Evolutionary conservation across 805 yeast genomes (phyloP), one percentile per base, ranked within the genome.

Genomic region (Nakazawaea wyomingensis): DNA sequence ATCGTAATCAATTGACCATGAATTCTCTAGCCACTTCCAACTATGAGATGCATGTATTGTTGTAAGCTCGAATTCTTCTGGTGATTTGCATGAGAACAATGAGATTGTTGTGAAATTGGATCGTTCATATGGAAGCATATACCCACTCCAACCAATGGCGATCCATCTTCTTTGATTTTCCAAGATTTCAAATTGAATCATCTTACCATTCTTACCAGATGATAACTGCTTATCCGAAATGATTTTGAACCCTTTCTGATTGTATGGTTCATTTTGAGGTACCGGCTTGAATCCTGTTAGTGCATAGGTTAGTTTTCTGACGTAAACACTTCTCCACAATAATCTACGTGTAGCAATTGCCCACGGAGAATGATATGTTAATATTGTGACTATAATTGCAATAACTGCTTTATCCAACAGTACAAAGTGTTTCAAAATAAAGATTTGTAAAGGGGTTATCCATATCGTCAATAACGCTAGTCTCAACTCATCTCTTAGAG

Each of bases 161-260:
- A 78, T 28, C 82, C 84, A 78, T 37, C 83, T 60, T 50, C 86
- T 63, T 54, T 80, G 79, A 50, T 79, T 74, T 50, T 80, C 81
- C 30, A 72, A 53, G 1, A 79, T 60, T 38, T 69, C 72, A 47
- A 79, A 78, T 41, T 69, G 62, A 1, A 79, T 66, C 3, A 69
- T 61, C 49, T 75, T 77, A 18, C 71, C 71, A 26, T 69, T 55
- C 56, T 8, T 41, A 44, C 18, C 17, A 4, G 33, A 9, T 4
- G 46, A 37, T 7, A 43, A 20, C 20, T 30, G 19, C 14, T 44
- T 30, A 14, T 34, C 18, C 19, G 45, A 35, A 7, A 45, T 16
- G 20, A 46, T 32, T 34, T 39, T 48, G 46, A 41, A 46, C 21
- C 21, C 14, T 17, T n/a, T 32, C 36, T 34, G 41, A 16, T 20